A percentile compares a stretch with the other conserved stretches of the same genome.
Conservation (phyloP, 1,284 basidiomycete species). For the Golubevia pallescens region DNA sequence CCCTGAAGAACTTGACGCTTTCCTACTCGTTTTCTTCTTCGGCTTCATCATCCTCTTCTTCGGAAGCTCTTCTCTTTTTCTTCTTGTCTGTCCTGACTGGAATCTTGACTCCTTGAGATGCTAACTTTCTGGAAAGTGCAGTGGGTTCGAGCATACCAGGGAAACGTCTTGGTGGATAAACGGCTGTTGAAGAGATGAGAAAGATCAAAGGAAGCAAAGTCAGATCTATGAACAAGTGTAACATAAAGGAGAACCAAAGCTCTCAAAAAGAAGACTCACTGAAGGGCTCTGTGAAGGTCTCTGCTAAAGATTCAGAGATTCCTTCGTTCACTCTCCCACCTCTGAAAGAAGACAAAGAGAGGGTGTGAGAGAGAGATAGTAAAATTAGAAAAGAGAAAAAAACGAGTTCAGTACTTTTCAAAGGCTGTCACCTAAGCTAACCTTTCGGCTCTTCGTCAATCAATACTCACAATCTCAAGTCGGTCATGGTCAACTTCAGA, state of each 20-base stretch:
- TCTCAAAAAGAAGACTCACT: too few relatives aligned
- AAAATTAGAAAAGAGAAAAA: not conserved
- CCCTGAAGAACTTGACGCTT: too few relatives aligned
- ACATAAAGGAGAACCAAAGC: not conserved
- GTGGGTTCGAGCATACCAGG: constrained; percentile 53
- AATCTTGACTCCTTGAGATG: constrained; percentile 53
- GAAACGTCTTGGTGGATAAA: constrained; percentile 48
- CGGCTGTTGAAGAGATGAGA: constrained; percentile 11
- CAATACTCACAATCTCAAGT: constrained; percentile 26
- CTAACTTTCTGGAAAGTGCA: constrained; percentile 44
- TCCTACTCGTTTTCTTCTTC: too few relatives aligned
- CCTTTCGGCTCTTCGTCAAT: not conserved
- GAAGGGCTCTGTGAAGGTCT: constrained; percentile 50
- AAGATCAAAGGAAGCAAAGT: not conserved
- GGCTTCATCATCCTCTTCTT: too few relatives aligned
- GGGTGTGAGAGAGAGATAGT: not conserved
- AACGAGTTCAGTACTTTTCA: too few relatives aligned
- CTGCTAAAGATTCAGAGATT: constrained; percentile 41
- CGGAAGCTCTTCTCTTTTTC: constrained; percentile 13
- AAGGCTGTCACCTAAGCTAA: too few relatives aligned
- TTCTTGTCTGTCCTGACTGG: constrained; percentile 48
- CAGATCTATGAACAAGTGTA: not conserved
- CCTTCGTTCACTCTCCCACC: constrained; percentile 40
- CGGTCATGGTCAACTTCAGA: constrained; percentile 49
- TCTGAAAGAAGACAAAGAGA: constrained; percentile 3